These are phyloP conservation scores for Ogataea methylovora DNA, from an alignment of 805 yeast genomes.

Conservation along the genomic window DNA sequence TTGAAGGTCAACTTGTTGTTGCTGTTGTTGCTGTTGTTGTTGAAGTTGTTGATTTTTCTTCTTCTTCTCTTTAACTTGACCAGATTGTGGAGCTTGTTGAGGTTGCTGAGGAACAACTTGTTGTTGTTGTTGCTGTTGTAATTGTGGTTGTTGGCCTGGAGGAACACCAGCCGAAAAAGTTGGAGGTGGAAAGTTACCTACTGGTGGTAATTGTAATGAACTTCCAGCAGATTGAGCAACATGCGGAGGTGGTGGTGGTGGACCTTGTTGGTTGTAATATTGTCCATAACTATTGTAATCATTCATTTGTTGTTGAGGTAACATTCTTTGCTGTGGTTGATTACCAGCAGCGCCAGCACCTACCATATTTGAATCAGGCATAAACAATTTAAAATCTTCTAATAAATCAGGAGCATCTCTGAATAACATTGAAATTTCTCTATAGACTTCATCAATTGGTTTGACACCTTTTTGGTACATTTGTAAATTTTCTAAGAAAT, in stretches of 20 bases:
- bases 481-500: slow-evolving; percentile 88
- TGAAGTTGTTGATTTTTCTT: slow-evolving; percentile 6
- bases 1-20: slow-evolving; percentile 5
- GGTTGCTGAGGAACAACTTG: slow-evolving; percentile 8
- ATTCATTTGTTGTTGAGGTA: slow-evolving; percentile 9
- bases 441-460: slow-evolving; percentile 91
- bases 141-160: not conserved
- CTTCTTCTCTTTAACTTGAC: slow-evolving; percentile 6
- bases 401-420: slow-evolving; percentile 90
- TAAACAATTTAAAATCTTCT: slow-evolving; percentile 90
- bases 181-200: slow-evolving; percentile 80
- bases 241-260: not conserved
- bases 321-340: slow-evolving; percentile 17
- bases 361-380: slow-evolving; percentile 63
- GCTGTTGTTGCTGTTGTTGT: slow-evolving; percentile 4
- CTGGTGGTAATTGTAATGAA: slow-evolving; percentile 68
- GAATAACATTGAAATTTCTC: slow-evolving; percentile 83
- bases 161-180: slow-evolving; percentile 24
- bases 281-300: slow-evolving; percentile 12
- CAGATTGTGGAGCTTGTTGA: slow-evolving; percentile 1
- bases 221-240: slow-evolving; percentile 7
- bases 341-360: slow-evolving; percentile 23
- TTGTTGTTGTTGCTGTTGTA: slow-evolving; percentile 4
- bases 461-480: slow-evolving; percentile 95
- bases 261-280: slow-evolving; percentile 1